These are phyloP conservation scores for Dalbergia oliveri DNA, from an alignment of 306 rosid species.

Conservation along the genomic window DNA sequence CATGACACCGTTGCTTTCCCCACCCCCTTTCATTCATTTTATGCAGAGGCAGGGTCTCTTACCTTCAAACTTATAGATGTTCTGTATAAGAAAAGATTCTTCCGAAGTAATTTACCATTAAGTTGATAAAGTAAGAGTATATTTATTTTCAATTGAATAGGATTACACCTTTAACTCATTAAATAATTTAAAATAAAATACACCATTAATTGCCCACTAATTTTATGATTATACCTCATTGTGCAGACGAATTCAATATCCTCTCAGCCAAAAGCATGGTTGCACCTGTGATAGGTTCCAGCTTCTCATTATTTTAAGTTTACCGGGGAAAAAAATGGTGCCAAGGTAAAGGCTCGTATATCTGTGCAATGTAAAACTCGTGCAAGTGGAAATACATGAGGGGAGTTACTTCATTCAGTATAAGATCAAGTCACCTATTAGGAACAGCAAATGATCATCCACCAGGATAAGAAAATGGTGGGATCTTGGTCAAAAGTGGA, in stretches of 20 bases:
- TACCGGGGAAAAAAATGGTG: slow-evolving; percentile 36
- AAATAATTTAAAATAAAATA: too few relatives aligned
- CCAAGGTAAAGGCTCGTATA: slow-evolving; percentile 46
- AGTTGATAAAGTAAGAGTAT: too few relatives aligned
- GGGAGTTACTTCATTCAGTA: slow-evolving; percentile 48
- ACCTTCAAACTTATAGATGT: too few relatives aligned
- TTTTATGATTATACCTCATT: slow-evolving; percentile 8
- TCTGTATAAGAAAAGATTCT: too few relatives aligned
- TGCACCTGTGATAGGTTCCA: slow-evolving; percentile 26
- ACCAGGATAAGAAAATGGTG: slow-evolving; percentile 49
- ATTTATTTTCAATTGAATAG: too few relatives aligned
- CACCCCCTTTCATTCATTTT: too few relatives aligned
- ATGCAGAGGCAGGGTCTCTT: too few relatives aligned
- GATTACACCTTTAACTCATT: too few relatives aligned
- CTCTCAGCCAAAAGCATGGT: not conserved
- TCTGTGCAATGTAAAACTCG: slow-evolving; percentile 37
- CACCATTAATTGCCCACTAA: too few relatives aligned
- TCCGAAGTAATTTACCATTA: too few relatives aligned
- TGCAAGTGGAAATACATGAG: slow-evolving; percentile 51
- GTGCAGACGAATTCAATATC: not conserved
- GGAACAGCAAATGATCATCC: slow-evolving; percentile 48
- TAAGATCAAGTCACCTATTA: slow-evolving; percentile 46
- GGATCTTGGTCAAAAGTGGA: slow-evolving; percentile 43
- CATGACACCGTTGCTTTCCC: too few relatives aligned
- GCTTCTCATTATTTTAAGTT: slow-evolving; percentile 48